phyloP scores from a whole-genome alignment of 441 rosid genomes.

The Pelargonium citronellum region DNA sequence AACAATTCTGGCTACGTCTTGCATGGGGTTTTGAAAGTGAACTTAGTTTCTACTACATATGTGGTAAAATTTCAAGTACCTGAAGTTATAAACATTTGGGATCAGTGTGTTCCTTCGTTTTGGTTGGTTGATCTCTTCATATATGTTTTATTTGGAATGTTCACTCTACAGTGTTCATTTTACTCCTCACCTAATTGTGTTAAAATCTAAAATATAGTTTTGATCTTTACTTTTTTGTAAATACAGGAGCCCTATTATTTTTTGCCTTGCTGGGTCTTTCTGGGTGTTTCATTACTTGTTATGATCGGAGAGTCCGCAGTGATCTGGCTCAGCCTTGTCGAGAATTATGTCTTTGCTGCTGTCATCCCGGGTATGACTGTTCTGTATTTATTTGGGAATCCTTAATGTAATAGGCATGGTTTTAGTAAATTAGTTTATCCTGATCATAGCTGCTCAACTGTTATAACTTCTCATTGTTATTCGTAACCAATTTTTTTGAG shows the following conservation, averaged over 20 bases:
- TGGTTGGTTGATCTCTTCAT: not conserved
- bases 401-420: not conserved
- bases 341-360: slow-evolving; percentile 95
- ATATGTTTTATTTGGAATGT: too few relatives aligned
- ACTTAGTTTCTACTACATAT: slow-evolving; percentile 88
- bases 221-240: slow-evolving; percentile 9
- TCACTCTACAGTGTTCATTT: not conserved
- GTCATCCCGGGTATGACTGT: slow-evolving; percentile 86
- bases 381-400: not conserved
- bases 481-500: not conserved
- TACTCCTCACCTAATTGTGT: not conserved
- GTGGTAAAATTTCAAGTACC: slow-evolving; percentile 57
- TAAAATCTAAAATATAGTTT: not conserved
- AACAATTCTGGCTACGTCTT: slow-evolving; percentile 77
- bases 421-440: not conserved
- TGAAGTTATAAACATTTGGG: slow-evolving; percentile 14
- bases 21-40: slow-evolving; percentile 89
- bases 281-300: slow-evolving; percentile 98
- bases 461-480: not conserved
- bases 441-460: not conserved
- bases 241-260: slow-evolving; percentile 82
- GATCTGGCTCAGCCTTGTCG: slow-evolving; percentile 98
- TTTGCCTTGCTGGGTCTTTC: slow-evolving; percentile 98
- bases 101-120: not conserved
- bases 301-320: slow-evolving; percentile 94